Percentiles rank a stretch among this genome's conserved stretches.
phyloP scores from a whole-genome alignment of 2,329 filamentous ascomycete genomes.

The Fusarium devonianum region DNA sequence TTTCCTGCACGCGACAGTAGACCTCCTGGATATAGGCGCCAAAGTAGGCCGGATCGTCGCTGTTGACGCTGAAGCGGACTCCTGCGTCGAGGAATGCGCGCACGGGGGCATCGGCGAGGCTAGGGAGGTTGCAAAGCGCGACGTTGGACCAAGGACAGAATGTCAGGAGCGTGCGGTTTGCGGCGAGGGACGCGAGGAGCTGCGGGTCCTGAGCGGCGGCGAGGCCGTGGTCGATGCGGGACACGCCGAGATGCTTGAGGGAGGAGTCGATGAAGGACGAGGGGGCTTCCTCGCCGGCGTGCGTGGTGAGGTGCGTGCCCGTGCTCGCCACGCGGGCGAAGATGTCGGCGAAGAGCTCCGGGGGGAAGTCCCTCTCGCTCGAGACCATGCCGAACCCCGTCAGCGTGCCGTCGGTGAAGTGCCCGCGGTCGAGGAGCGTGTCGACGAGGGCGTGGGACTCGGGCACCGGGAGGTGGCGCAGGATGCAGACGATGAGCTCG shows the following conservation, averaged over 20 bases:
- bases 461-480: constrained; percentile 70
- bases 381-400: constrained; percentile 73
- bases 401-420: constrained; percentile 61
- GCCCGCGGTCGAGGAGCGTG: constrained; percentile 46
- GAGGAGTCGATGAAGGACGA: constrained; percentile 69
- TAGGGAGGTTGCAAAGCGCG: constrained; percentile 38
- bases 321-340: constrained; percentile 60
- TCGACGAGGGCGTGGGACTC: constrained; percentile 56
- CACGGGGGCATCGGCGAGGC: constrained; percentile 58
- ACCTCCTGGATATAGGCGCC: constrained; percentile 78
- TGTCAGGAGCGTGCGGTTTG: constrained; percentile 67
- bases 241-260: constrained; percentile 66
- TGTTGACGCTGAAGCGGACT: constrained; percentile 75
- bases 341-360: constrained; percentile 67
- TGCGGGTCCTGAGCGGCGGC: constrained; percentile 66
- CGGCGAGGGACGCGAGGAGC: constrained; percentile 65
- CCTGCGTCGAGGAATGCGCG: constrained; percentile 67
- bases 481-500: constrained; percentile 74
- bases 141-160: constrained; percentile 80
- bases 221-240: constrained; percentile 79
- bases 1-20: constrained; percentile 75
- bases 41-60: constrained; percentile 79
- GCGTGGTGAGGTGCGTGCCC: constrained; percentile 69
- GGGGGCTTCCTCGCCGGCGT: constrained; percentile 79
- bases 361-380: constrained; percentile 64